Conservation (phyloP, 306 rosid species). For the Purshia tridentata region DNA sequence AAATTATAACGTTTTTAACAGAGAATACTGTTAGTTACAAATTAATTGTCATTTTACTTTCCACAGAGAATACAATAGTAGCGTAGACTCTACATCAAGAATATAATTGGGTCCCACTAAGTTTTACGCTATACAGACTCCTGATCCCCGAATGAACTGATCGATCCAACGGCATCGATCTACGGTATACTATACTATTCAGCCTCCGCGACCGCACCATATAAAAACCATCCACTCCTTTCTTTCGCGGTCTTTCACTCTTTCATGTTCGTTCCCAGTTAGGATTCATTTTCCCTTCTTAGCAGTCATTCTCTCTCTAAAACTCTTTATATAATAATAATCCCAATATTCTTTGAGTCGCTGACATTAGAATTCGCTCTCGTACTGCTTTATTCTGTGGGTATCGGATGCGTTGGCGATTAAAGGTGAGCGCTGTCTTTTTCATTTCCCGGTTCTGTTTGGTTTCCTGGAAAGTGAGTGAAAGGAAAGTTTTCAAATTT, state of each 20-base stretch:
- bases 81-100: slow-evolving; percentile 22
- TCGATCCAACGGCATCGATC: neutral
- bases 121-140: neutral
- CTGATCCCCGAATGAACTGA: no score
- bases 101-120: no score
- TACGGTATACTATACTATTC: neutral
- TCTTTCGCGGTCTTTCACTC: slow-evolving; percentile 22
- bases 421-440: slow-evolving; percentile 14
- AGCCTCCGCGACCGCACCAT: neutral
- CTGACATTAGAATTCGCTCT: neutral
- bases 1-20: no score
- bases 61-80: neutral
- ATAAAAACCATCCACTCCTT: neutral
- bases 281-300: neutral
- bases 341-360: neutral
- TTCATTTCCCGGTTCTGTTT: neutral
- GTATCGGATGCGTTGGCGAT: neutral
- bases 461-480: slow-evolving; percentile 12
- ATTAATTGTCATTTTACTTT: no score
- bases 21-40: no score
- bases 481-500: neutral
- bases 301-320: neutral
- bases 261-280: neutral
- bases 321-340: neutral
- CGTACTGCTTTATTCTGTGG: neutral